Conservation (phyloP, 2,329 filamentous ascomycete species). For the Hymenoscyphus repandus region DNA sequence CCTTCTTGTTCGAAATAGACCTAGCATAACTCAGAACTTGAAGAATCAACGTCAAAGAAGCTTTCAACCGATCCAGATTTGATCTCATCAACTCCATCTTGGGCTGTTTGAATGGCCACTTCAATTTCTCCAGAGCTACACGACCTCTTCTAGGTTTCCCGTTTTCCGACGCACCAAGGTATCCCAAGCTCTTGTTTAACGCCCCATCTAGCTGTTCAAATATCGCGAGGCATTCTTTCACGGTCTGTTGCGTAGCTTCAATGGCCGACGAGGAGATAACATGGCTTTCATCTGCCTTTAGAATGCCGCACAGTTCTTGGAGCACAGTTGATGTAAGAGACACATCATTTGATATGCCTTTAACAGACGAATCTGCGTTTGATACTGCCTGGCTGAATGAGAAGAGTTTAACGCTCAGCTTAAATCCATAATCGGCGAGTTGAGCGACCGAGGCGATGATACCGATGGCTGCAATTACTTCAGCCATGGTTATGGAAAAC, state of each 20-base stretch:
- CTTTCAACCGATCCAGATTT: constrained; percentile 14
- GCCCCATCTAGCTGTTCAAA: constrained; percentile 11
- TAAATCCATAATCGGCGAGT: constrained; percentile 13
- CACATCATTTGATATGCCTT: constrained; percentile 11
- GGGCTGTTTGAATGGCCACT: constrained; percentile 14
- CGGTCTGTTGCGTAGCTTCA: constrained; percentile 10
- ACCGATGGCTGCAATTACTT: constrained; percentile 10
- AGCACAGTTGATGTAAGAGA: constrained; percentile 15
- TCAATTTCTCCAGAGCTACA: constrained; percentile 8
- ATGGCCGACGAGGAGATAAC: constrained; percentile 9
- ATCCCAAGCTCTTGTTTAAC: constrained; percentile 10
- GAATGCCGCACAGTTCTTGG: constrained; percentile 9
- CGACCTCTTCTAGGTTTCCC: constrained; percentile 2
- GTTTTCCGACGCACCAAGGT: neutral
- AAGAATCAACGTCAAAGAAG: constrained; percentile 12
- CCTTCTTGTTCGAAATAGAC: constrained; percentile 10
- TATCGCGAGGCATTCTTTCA: constrained; percentile 10
- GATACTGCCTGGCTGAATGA: constrained; percentile 10
- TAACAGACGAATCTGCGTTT: constrained; percentile 5
- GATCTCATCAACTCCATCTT: constrained; percentile 14
- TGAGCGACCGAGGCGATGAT: constrained; percentile 11
- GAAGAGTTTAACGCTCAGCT: constrained; percentile 13
- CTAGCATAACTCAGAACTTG: constrained; percentile 13
- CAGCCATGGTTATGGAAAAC: constrained; percentile 5
- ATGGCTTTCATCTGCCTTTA: constrained; percentile 8